phyloP scores from a whole-genome alignment of 2,329 filamentous ascomycete genomes.

The Arthrinium puccinioides region DNA sequence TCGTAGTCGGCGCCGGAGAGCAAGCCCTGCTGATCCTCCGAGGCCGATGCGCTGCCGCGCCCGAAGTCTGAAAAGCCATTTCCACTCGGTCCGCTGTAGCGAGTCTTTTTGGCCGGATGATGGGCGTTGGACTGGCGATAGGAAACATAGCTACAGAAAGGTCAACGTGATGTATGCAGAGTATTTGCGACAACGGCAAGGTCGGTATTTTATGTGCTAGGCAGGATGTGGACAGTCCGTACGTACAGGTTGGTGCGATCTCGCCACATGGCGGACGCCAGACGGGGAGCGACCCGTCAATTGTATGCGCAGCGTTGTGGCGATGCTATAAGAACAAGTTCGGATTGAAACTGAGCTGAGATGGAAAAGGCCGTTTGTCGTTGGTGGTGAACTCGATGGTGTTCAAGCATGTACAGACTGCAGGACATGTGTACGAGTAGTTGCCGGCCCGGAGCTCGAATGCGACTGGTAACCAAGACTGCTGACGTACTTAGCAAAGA shows the following conservation, averaged over 20 bases:
- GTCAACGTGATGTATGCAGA: neutral
- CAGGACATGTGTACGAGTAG: no score
- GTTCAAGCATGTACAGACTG: no score
- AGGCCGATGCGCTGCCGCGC: constrained; percentile 37
- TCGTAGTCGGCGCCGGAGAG: constrained; percentile 76
- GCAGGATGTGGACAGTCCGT: constrained; percentile 20
- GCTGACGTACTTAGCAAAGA: no score
- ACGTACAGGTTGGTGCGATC: constrained; percentile 98
- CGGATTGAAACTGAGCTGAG: no score
- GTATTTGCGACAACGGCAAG: neutral
- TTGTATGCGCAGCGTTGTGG: no score
- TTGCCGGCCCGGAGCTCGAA: no score
- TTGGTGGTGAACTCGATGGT: no score
- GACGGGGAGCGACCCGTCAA: no score
- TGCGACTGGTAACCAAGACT: no score
- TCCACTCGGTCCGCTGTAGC: constrained; percentile 47
- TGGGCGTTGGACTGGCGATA: constrained; percentile 98
- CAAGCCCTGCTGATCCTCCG: constrained; percentile 64
- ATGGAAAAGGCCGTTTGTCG: no score
- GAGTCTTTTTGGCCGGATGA: constrained; percentile 80
- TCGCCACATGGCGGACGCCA: constrained; percentile 82
- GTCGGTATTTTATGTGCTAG: constrained; percentile 2
- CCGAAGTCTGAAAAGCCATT: constrained; percentile 56
- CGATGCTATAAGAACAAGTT: no score
- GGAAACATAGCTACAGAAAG: constrained; percentile 73